Conservation (phyloP, 2,329 filamentous ascomycete species). For the Fusarium sulawesiense region DNA sequence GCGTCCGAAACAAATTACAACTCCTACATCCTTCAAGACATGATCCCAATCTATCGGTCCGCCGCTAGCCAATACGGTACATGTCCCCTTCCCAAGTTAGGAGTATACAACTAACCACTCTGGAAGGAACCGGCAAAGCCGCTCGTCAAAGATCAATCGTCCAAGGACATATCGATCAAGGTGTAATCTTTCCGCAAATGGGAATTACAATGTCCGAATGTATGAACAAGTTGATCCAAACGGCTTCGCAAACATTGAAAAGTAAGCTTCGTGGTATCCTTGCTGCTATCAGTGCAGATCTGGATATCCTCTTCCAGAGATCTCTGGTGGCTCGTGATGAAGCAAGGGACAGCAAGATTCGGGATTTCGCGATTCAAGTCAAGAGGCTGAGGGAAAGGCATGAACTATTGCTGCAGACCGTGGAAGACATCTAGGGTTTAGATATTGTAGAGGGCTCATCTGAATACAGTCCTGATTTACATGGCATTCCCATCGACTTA, state of each 20-base stretch:
- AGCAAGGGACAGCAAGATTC: background rate
- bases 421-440: background rate
- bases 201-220: background rate
- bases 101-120: background rate
- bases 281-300: background rate
- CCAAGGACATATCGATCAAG: constrained; percentile 7
- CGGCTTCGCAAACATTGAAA: background rate
- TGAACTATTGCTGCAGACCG: background rate
- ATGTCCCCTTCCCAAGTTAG: no score
- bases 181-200: constrained; percentile 3
- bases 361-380: background rate
- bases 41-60: constrained; percentile 20
- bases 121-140: background rate
- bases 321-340: background rate
- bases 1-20: constrained; percentile 27
- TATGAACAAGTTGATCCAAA: constrained; percentile 1
- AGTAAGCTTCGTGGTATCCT: background rate
- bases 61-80: background rate
- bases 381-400: background rate
- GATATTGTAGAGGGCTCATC: no score
- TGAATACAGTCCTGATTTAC: background rate
- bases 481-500: accelerated
- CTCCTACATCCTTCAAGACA: constrained; percentile 30
- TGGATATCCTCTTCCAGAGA: constrained; percentile 4
- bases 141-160: constrained; percentile 3